phyloP scores from a whole-genome alignment of 2,329 filamentous ascomycete species.

The Hypoxylon sp. region DNA sequence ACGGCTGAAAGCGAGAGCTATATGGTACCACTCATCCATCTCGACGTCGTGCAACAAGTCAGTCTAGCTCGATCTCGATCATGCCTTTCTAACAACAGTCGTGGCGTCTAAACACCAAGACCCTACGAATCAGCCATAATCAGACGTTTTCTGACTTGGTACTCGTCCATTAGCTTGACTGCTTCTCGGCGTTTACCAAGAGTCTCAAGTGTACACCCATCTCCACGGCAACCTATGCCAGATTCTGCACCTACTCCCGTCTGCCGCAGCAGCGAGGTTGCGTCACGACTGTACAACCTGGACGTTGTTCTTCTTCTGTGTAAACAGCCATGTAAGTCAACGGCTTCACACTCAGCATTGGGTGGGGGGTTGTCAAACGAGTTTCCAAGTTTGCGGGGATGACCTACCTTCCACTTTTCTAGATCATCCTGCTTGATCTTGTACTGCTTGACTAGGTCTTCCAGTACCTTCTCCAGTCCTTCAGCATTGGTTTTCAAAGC shows the following conservation, averaged over 20 bases:
- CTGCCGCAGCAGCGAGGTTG: constrained; percentile 35
- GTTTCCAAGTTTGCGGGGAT: constrained; percentile 25
- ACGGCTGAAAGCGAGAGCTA: constrained; percentile 50
- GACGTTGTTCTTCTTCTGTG: constrained; percentile 89
- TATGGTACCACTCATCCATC: constrained; percentile 47
- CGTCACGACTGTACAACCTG: constrained; percentile 84
- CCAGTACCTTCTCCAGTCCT: constrained; percentile 91
- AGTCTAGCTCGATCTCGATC: constrained; percentile 47
- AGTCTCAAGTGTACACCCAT: constrained; percentile 28
- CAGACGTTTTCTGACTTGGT: constrained; percentile 27
- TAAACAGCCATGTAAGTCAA: constrained; percentile 43
- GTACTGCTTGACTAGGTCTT: constrained; percentile 96
- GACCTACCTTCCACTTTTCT: constrained; percentile 94
- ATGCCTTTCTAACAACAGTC: constrained; percentile 37
- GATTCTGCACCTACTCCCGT: constrained; percentile 31
- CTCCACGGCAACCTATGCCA: constrained; percentile 20
- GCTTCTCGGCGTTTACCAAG: constrained; percentile 27
- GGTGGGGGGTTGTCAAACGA: constrained; percentile 34
- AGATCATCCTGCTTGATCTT: constrained; percentile 94
- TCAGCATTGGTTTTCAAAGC: constrained; percentile 94
- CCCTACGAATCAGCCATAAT: constrained; percentile 24
- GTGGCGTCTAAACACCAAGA: constrained; percentile 29
- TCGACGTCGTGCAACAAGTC: constrained; percentile 45
- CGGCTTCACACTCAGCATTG: constrained; percentile 19
- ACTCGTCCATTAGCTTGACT: constrained; percentile 28